These are phyloP conservation scores for Diaporthe vexans DNA, from an alignment of 2,329 filamentous ascomycete genomes.

Conservation along the genomic window DNA sequence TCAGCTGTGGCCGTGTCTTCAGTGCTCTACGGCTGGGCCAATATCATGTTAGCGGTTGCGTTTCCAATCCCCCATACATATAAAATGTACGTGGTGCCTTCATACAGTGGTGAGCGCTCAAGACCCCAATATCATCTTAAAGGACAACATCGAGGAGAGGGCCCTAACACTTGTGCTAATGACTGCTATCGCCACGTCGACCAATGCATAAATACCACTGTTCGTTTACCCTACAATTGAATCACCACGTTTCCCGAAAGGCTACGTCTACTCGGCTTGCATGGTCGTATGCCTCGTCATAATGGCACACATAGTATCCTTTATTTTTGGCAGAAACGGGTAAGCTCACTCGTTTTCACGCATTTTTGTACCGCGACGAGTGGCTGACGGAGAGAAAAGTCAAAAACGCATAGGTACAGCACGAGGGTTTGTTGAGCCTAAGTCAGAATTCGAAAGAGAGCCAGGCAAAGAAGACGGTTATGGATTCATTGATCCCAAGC, in stretches of 20 bases:
- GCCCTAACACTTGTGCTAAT: slow-evolving; percentile 65
- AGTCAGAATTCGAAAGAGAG: not conserved
- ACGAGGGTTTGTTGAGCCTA: not conserved
- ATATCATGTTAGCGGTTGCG: slow-evolving; percentile 63
- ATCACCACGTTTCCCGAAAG: slow-evolving; percentile 58
- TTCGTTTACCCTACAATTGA: slow-evolving; percentile 64
- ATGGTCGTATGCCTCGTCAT: slow-evolving; percentile 35
- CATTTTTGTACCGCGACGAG: no score
- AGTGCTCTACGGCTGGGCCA: slow-evolving; percentile 70
- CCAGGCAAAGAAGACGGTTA: not conserved
- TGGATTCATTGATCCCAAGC: not conserved
- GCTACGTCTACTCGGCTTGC: slow-evolving; percentile 48
- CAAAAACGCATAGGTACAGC: not conserved
- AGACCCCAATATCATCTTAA: slow-evolving; percentile 65
- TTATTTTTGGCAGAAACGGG: slow-evolving; percentile 34
- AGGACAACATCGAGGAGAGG: slow-evolving; percentile 60
- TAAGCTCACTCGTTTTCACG: not conserved
- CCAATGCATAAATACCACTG: slow-evolving; percentile 69
- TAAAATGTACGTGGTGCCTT: no score
- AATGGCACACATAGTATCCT: slow-evolving; percentile 26
- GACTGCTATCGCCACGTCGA: slow-evolving; percentile 66
- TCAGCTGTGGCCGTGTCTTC: slow-evolving; percentile 66
- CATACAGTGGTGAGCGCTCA: no score
- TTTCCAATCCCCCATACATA: no score
- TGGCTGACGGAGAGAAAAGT: not conserved